Evolutionary conservation across 768 basidiomycete species (phyloP), one percentile per base, ranked within the genome.

Genomic region (Tulasnella sp.): DNA sequence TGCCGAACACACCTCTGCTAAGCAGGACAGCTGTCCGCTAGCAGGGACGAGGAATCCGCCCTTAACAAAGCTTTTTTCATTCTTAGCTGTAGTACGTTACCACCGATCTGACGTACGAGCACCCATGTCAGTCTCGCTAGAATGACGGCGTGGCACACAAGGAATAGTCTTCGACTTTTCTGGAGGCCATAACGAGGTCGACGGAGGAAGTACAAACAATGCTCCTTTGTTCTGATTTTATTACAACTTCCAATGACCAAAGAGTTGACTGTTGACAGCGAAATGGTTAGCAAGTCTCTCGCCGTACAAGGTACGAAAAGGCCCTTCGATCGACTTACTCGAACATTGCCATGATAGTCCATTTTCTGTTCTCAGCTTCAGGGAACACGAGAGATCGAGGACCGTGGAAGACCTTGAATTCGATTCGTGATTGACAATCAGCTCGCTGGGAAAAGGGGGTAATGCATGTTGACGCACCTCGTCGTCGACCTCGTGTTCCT

Each of bases 281-380:
- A 64, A 46, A 50, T 18, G 16, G 18, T 40, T 31, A 80, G 79
- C 42, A 1, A 12, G 22, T 54, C 28, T n/a, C 8, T 11, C 11
- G 8, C n/a, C 31, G 54, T 18, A 20, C 54, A 77, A 78, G 37
- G 37, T 72, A 74, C 14, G 7, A 4, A 5, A 80, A 42, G 72
- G 12, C 46, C 8, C 41, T 22, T 5, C 54, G 11, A n/a, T 22
- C 54, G 24, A 91, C 93, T 79, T 83, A 96, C 94, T 96, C 95
- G 83, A 98, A 97, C 14, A 91, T 86, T 18, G 96, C 95, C 92
- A 97, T 95, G 83, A 93, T 97, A 0, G 96, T 96, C 97, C 96
- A 97, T 85, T 96, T 97, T 80, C 97, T 91, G 88, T 99, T 99
- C 87, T 98, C 97, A 0, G 96, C 93, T 86, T 96, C 96, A 22